Evolutionary conservation across 257 asterid species (phyloP).

Genomic region (Solanum boliviense): DNA sequence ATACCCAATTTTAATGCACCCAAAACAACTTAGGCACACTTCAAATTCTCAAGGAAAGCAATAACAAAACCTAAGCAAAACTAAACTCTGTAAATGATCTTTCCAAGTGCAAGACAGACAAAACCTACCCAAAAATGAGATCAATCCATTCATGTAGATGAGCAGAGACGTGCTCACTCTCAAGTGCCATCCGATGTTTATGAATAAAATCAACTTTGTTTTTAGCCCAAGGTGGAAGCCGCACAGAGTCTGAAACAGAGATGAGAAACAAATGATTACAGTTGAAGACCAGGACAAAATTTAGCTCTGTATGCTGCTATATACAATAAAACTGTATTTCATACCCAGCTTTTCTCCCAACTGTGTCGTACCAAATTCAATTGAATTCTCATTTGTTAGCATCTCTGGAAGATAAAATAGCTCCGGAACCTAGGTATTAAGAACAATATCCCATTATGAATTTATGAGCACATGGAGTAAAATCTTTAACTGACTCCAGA

Average conservation of each 20-base stretch:
- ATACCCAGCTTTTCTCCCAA: constrained; percentile 87
- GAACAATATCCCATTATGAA: background rate
- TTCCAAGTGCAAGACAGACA: constrained; percentile 2
- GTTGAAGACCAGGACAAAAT: background rate
- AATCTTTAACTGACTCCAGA: background rate
- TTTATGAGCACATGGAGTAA: constrained; percentile 8
- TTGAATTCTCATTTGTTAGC: constrained; percentile 64
- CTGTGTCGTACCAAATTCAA: constrained; percentile 86
- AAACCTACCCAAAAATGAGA: constrained; percentile 83
- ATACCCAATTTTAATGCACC: background rate
- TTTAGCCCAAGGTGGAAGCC: constrained; percentile 95
- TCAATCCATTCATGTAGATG: constrained; percentile 95
- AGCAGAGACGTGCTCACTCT: constrained; percentile 91
- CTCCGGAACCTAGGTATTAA: constrained; percentile 67
- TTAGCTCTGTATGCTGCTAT: constrained; percentile 1
- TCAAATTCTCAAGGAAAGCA: background rate
- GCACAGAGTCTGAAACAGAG: constrained; percentile 48
- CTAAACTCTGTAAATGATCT: background rate
- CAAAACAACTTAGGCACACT: background rate
- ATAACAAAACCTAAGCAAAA: background rate
- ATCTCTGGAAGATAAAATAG: constrained; percentile 84
- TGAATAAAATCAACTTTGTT: constrained; percentile 89
- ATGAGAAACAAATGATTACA: background rate
- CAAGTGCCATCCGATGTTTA: constrained; percentile 93
- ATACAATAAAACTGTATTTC: constrained; percentile 10